Conservation (phyloP, 2,329 filamentous ascomycete species). For the Paraconiothyrium brasiliense region DNA sequence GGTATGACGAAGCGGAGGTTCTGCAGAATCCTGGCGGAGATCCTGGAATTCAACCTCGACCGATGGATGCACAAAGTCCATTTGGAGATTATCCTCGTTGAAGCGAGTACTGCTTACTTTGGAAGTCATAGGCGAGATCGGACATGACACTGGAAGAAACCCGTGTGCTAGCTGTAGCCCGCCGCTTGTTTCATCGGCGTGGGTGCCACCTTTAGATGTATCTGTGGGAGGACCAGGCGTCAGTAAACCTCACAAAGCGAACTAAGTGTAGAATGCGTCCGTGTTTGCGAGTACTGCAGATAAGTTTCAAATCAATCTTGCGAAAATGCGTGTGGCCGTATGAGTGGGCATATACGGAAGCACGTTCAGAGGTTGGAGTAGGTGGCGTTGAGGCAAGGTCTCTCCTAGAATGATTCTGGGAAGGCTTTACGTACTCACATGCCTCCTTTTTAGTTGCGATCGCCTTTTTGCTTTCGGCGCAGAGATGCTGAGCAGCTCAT, state of each 20-base stretch:
- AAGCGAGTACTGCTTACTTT: not conserved
- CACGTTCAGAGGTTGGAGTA: not conserved
- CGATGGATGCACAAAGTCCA: conserved; percentile 1
- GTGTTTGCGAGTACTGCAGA: too few species aligned
- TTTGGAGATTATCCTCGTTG: not conserved
- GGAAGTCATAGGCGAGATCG: not conserved
- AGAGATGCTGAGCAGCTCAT: not conserved
- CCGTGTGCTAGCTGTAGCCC: not conserved
- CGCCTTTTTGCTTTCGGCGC: conserved; percentile 4
- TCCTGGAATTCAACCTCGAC: not conserved
- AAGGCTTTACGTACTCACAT: not conserved
- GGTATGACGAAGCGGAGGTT: not conserved
- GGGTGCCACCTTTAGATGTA: not conserved
- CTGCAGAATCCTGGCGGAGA: not conserved
- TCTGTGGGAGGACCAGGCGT: not conserved
- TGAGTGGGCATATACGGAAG: not conserved
- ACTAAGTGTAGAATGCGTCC: not conserved
- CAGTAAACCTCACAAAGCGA: not conserved
- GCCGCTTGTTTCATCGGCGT: not conserved
- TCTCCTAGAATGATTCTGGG: not conserved
- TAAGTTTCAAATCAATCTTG: too few species aligned
- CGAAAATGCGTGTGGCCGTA: not conserved
- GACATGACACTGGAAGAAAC: not conserved
- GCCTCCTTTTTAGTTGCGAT: not conserved
- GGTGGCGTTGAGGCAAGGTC: not conserved